These are phyloP conservation scores for Spirogloea muscicola DNA, from an alignment of 139 green algal species.

Conservation along the genomic window DNA sequence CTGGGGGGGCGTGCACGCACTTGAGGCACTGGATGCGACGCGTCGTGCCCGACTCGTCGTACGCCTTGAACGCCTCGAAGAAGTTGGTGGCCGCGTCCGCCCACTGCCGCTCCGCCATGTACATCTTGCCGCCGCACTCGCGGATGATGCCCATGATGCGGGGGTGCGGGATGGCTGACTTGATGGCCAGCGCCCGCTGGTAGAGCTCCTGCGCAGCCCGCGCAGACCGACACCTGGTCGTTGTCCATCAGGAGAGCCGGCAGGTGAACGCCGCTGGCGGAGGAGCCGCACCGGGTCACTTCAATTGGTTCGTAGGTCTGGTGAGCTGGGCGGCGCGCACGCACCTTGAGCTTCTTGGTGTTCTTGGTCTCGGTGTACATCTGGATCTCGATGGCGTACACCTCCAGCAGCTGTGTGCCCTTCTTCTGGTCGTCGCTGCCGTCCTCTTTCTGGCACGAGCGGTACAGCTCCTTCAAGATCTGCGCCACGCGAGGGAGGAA, in stretches of 20 bases:
- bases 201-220: constrained; percentile 61
- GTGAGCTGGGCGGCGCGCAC: too few relatives aligned
- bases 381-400: constrained; percentile 97
- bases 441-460: constrained; percentile 80
- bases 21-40: constrained; percentile 93
- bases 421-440: constrained; percentile 92
- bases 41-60: constrained; percentile 84
- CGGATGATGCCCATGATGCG: constrained; percentile 96
- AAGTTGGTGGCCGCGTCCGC: constrained; percentile 90
- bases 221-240: too few relatives aligned
- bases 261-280: too few relatives aligned
- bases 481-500: too few relatives aligned
- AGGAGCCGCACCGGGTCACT: too few relatives aligned
- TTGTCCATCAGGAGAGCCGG: too few relatives aligned
- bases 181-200: constrained; percentile 73
- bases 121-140: constrained; percentile 98
- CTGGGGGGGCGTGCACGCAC: too few relatives aligned
- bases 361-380: constrained; percentile 91
- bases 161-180: constrained; percentile 93
- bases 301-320: too few relatives aligned
- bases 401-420: constrained; percentile 95
- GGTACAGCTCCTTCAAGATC: constrained; percentile 86
- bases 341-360: constrained; percentile 87
- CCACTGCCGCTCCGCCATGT: constrained; percentile 90
- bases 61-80: constrained; percentile 99